phyloP scores from a whole-genome alignment of 768 basidiomycete genomes.

The Hypholoma fasciculare region DNA sequence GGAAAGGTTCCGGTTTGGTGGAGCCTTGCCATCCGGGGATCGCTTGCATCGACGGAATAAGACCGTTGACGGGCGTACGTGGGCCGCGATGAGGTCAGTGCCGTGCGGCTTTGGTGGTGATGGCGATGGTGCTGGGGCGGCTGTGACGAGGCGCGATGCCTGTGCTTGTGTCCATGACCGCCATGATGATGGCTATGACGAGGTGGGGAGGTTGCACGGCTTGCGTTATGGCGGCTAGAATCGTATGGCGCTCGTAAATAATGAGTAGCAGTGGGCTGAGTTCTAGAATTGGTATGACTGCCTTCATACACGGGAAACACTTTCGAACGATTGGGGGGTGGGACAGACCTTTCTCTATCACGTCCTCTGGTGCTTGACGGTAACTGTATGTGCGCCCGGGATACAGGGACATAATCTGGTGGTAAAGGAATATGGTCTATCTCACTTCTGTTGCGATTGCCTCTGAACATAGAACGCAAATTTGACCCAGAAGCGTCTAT shows the following conservation, averaged over 20 bases:
- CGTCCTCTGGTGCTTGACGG: not conserved
- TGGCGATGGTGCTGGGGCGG: not conserved
- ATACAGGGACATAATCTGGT: not conserved
- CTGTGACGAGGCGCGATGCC: not conserved
- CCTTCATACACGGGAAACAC: too few relatives aligned
- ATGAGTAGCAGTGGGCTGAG: too few relatives aligned
- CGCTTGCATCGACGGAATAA: not conserved
- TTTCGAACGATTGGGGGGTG: not conserved
- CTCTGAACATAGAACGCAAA: not conserved
- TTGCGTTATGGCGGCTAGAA: not conserved
- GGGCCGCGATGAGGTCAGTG: not conserved
- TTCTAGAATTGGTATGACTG: too few relatives aligned
- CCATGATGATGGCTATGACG: not conserved
- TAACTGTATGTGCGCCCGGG: not conserved
- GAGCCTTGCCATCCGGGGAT: not conserved
- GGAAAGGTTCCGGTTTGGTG: not conserved
- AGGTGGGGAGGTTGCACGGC: not conserved
- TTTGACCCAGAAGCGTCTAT: not conserved
- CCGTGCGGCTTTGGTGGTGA: not conserved
- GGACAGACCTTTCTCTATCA: not conserved
- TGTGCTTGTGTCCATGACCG: not conserved
- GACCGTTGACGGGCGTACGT: constrained; percentile 1
- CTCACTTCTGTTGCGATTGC: not conserved
- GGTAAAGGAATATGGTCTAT: not conserved
- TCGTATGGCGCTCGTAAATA: too few relatives aligned